Evolutionary conservation across 1,139 yeast genomes (phyloP).

Genomic region (Wickerhamomyces sp.): DNA sequence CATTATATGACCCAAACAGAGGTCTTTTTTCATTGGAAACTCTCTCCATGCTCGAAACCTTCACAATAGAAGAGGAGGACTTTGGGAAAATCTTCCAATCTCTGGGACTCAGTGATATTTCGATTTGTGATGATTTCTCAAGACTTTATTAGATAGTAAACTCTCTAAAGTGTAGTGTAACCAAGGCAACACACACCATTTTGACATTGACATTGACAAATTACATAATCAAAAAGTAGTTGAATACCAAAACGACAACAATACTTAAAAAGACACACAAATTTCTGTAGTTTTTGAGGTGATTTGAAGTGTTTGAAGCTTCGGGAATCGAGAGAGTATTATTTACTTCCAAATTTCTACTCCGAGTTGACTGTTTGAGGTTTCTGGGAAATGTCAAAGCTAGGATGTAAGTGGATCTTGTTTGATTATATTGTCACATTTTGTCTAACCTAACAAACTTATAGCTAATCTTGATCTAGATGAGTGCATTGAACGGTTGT

Average conservation of each 20-base stretch:
- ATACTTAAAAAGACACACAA: no score
- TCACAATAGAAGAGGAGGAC: background rate
- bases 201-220: no score
- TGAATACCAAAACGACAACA: no score
- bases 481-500: constrained; percentile 60
- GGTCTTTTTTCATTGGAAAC: background rate
- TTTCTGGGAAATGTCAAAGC: background rate
- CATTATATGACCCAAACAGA: background rate
- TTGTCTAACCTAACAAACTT: background rate
- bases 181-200: no score
- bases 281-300: no score
- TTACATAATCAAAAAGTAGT: no score
- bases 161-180: no score
- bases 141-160: background rate
- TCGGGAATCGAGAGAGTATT: no score
- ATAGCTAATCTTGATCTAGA: constrained; percentile 44
- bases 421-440: background rate
- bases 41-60: background rate
- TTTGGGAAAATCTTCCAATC: background rate
- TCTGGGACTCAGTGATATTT: background rate
- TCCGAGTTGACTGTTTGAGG: background rate
- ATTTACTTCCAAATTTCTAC: no score
- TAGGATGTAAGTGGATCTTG: background rate
- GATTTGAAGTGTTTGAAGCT: no score
- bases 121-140: background rate